phyloP scores from a whole-genome alignment of 2,329 filamentous ascomycete genomes.

The Arthrobotrys megalospora region DNA sequence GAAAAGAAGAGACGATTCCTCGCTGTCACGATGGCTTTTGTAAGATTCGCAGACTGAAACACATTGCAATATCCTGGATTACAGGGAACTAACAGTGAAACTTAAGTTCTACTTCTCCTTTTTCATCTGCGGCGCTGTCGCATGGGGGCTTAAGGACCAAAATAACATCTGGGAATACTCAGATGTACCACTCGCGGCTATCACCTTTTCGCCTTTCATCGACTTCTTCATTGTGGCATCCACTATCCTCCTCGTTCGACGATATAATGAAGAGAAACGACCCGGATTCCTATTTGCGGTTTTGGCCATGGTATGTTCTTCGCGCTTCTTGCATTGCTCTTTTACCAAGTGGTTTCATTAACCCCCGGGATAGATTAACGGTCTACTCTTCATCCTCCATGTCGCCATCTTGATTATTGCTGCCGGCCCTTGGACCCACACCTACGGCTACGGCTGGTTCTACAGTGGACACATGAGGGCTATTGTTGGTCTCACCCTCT shows the following conservation, averaged over 20 bases:
- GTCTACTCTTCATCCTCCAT: slow-evolving; percentile 43
- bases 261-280: slow-evolving; percentile 32
- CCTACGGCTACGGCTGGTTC: slow-evolving; percentile 5
- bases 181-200: slow-evolving; percentile 20
- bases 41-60: slow-evolving; percentile 12
- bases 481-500: slow-evolving; percentile 38
- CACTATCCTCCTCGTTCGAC: slow-evolving; percentile 30
- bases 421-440: slow-evolving; percentile 9
- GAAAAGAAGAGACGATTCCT: slow-evolving; percentile 32
- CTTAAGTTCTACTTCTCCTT: slow-evolving; percentile 47
- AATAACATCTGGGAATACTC: slow-evolving; percentile 17
- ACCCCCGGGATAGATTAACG: slow-evolving; percentile 11
- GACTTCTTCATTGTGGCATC: slow-evolving; percentile 35
- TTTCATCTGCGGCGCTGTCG: slow-evolving; percentile 36
- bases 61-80: neutral
- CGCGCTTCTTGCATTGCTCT: neutral
- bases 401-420: slow-evolving; percentile 30
- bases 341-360: neutral
- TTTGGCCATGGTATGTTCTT: slow-evolving; percentile 20
- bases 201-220: slow-evolving; percentile 38
- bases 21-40: slow-evolving; percentile 31
- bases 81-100: neutral
- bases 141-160: slow-evolving; percentile 27
- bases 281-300: slow-evolving; percentile 30
- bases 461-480: neutral